Evolutionary conservation across 2,329 filamentous ascomycete species (phyloP).

Genomic region (Neocucurbitaria cava): DNA sequence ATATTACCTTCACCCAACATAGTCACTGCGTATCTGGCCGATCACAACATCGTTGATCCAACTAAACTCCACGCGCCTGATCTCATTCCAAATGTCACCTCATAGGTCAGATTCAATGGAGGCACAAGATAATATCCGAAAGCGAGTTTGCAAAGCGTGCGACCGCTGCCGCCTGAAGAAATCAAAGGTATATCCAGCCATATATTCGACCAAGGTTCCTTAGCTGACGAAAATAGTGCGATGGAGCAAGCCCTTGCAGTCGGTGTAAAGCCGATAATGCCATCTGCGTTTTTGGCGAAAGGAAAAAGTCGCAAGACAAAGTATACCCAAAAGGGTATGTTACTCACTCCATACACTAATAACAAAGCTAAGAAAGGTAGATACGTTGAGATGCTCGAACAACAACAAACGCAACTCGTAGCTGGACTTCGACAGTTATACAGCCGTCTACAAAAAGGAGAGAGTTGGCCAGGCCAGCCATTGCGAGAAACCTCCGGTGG

Average conservation of each 20-base stretch:
- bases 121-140: conserved; percentile 59
- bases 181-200: conserved; percentile 61
- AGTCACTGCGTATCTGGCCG: conserved; percentile 1
- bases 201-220: not conserved
- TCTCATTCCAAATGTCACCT: conserved; percentile 36
- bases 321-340: conserved; percentile 70
- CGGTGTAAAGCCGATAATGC: conserved; percentile 69
- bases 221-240: conserved; percentile 55
- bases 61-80: not conserved
- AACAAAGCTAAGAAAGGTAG: conserved; percentile 43
- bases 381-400: conserved; percentile 72
- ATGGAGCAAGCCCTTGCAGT: conserved; percentile 67
- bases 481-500: conserved; percentile 60
- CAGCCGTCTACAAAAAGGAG: conserved; percentile 58
- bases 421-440: conserved; percentile 68
- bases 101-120: conserved; percentile 49
- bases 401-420: conserved; percentile 69
- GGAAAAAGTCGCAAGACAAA: conserved; percentile 71
- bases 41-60: not conserved
- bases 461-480: conserved; percentile 63
- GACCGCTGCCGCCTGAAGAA: conserved; percentile 71
- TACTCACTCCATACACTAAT: not conserved
- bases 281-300: conserved; percentile 70
- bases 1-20: conserved; percentile 10
- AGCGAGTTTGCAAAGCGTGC: conserved; percentile 71